Evolutionary conservation across 805 yeast species (phyloP).

Genomic region (Huiozyma naganishii): DNA sequence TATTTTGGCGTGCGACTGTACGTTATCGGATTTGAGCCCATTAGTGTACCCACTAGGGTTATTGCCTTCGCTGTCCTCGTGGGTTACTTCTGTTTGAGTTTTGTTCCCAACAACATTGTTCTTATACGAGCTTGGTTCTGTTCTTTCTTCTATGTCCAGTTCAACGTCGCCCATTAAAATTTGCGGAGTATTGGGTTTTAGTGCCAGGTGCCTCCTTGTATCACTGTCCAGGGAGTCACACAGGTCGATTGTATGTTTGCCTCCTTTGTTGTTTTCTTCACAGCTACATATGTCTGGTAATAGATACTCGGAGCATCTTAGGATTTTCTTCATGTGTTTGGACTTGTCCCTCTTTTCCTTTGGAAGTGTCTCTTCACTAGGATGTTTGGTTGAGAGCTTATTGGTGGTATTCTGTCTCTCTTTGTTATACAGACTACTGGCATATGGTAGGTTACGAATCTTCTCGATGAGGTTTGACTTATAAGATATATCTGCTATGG

Average conservation of each 20-base stretch:
- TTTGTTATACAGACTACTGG: neutral
- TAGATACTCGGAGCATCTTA: conserved; percentile 19
- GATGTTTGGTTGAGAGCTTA: neutral
- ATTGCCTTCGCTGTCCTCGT: too few species aligned
- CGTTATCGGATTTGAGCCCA: neutral
- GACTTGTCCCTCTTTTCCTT: neutral
- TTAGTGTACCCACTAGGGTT: too few species aligned
- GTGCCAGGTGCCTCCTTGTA: neutral
- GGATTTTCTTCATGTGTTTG: conserved; percentile 1
- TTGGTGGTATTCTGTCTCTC: neutral
- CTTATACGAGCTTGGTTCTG: conserved; percentile 22
- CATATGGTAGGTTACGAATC: neutral
- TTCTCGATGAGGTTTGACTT: neutral
- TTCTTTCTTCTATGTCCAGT: neutral
- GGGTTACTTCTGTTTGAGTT: neutral
- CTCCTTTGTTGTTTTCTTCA: neutral
- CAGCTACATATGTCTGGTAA: conserved; percentile 11
- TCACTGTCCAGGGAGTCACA: neutral
- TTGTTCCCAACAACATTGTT: conserved; percentile 2
- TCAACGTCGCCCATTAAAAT: neutral
- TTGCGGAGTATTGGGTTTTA: neutral
- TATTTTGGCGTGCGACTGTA: neutral
- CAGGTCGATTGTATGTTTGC: neutral
- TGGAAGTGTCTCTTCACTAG: too few species aligned
- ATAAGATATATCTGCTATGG: neutral